Evolutionary conservation across 2,329 filamentous ascomycete species (phyloP), one percentile per base, ranked within the genome.

Genomic region (Blastomyces parvus): DNA sequence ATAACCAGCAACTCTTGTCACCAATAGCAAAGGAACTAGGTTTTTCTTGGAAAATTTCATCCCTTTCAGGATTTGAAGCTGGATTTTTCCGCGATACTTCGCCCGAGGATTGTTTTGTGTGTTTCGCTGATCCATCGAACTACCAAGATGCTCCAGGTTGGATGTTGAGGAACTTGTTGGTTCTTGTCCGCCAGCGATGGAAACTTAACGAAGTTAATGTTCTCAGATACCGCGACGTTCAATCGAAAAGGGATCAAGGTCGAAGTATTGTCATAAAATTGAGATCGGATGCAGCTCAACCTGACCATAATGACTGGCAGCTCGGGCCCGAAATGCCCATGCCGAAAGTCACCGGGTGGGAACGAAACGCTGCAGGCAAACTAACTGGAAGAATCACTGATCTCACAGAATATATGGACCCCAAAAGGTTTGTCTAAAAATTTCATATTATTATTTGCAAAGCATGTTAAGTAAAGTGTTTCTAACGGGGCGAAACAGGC

Each of bases 321-420:
- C 30, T 63, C 38, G 68, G 64, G n/a, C 46, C 62, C 27, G 57
- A 52, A 30, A 53, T 68, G 40, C 63, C 73, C 60, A 86, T 96
- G 82, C 93, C 94, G 59, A 97, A 95, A 73, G 87, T 94, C 13
- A 96, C 92, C 1, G 94, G 94, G 27, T 99, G 94, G 94, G 94
- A 97, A 76, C 86, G 93, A 61, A 91, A 91, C 66, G 82, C 85
- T 22, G 82, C 84, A 30, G 88, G 89, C 33, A 96, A 95, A 72
- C 80, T 97, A 22, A 84, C 85, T 22, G 86, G 89, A 19, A 87
- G 89, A 67, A 83, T 88, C 22, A 90, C 91, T 17, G 91, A 95
- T 70, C 81, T 99, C 9, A 88, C 89, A 25, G 91, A 94, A 70
- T 96, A 96, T 70, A 93, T 99, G 88, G 92, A 99, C 72, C 93